Evolutionary conservation across 2,329 filamentous ascomycete genomes (phyloP).

Genomic region (Fusarium sororula): DNA sequence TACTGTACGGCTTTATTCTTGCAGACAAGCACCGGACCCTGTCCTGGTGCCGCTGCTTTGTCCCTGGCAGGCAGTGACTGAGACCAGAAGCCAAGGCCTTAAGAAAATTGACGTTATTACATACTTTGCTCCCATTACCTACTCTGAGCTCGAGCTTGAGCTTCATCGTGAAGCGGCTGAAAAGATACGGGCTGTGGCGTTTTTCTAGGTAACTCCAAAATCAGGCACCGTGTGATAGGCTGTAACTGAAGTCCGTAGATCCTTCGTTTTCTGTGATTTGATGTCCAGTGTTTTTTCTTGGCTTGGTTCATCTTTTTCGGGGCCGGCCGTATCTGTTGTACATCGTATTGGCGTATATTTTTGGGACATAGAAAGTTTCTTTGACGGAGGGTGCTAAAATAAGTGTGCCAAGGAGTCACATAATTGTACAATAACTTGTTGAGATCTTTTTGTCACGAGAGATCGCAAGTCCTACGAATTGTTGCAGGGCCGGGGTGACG

Average conservation of each 20-base stretch:
- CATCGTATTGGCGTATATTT: slow-evolving; percentile 25
- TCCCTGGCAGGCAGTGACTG: slow-evolving; percentile 15
- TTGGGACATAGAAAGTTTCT: slow-evolving; percentile 15
- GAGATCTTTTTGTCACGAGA: neutral
- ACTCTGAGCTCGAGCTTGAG: neutral
- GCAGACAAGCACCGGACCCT: slow-evolving; percentile 35
- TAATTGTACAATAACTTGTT: rapidly evolving
- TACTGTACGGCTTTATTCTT: slow-evolving; percentile 35
- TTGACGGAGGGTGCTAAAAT: neutral
- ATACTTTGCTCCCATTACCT: neutral
- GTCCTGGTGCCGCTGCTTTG: slow-evolving; percentile 2
- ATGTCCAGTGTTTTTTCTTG: slow-evolving; percentile 28
- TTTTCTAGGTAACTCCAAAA: slow-evolving; percentile 3
- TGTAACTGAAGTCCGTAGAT: slow-evolving; percentile 6
- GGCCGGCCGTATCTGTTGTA: slow-evolving; percentile 20
- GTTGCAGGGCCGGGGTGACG: slow-evolving; percentile 12
- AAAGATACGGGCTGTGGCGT: slow-evolving; percentile 28
- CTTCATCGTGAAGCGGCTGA: neutral
- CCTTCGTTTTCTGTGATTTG: slow-evolving; percentile 32
- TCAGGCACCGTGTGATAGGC: slow-evolving; percentile 19
- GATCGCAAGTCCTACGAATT: neutral
- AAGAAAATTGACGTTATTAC: neutral
- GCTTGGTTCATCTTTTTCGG: slow-evolving; percentile 31
- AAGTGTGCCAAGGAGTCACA: no score
- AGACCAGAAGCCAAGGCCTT: neutral